Percentiles rank a stretch among this genome's conserved stretches.
phyloP scores from a whole-genome alignment of 2,329 filamentous ascomycete species.

The Calonectria pauciramosa region DNA sequence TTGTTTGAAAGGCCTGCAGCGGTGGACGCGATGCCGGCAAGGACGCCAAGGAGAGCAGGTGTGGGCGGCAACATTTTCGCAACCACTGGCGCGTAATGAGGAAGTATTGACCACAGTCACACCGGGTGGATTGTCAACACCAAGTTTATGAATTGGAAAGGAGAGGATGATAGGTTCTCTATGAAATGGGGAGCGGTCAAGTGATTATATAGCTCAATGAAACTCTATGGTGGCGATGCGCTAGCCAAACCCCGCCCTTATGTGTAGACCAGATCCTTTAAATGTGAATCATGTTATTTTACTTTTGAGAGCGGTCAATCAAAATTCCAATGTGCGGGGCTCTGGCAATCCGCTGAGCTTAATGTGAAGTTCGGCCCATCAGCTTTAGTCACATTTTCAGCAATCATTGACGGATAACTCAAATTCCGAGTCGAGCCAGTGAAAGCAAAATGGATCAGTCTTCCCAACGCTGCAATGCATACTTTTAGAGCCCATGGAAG shows the following conservation, averaged over 20 bases:
- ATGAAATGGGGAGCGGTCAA: neutral
- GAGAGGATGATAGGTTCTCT: neutral
- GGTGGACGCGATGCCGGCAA: neutral
- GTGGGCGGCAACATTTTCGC: neutral
- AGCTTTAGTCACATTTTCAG: neutral
- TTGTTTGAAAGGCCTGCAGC: neutral
- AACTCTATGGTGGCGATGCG: neutral
- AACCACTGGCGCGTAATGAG: neutral
- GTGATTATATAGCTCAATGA: neutral
- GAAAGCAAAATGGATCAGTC: neutral
- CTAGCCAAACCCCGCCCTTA: neutral
- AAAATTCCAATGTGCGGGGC: neutral
- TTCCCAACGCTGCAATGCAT: neutral
- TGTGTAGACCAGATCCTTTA: neutral
- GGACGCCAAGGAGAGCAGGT: neutral
- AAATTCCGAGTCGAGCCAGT: neutral
- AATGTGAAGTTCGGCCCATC: neutral
- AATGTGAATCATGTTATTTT: neutral
- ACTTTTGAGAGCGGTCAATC: neutral
- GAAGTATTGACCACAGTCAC: neutral
- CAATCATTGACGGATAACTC: neutral
- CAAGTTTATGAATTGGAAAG: neutral
- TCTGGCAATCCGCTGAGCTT: neutral
- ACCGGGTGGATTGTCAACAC: neutral
- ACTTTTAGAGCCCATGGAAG: neutral